phyloP scores from a whole-genome alignment of 805 yeast species.

The Schwanniomyces sp. region DNA sequence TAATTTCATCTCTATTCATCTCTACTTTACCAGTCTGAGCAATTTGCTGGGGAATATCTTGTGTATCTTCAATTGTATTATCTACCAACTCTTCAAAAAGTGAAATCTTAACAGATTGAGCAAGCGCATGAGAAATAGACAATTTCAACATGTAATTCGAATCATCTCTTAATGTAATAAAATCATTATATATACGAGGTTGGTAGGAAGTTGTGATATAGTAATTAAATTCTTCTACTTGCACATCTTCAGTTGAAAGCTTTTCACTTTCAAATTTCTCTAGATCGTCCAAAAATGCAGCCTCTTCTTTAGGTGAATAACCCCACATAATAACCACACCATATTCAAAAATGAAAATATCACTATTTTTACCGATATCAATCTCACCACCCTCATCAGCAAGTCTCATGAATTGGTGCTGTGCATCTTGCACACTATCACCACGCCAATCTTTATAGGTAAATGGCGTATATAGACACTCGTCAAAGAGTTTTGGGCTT shows the following conservation, averaged over 20 bases:
- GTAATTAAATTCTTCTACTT: constrained; percentile 91
- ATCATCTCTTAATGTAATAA: constrained; percentile 88
- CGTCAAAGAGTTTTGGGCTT: constrained; percentile 87
- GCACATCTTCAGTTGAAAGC: constrained; percentile 87
- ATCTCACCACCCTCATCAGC: constrained; percentile 97
- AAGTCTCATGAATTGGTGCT: constrained; percentile 53
- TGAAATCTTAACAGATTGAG: constrained; percentile 94
- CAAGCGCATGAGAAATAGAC: constrained; percentile 91
- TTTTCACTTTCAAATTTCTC: constrained; percentile 93
- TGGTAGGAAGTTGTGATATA: constrained; percentile 92
- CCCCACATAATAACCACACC: constrained; percentile 99
- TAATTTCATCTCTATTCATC: constrained; percentile 90
- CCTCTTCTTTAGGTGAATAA: constrained; percentile 79
- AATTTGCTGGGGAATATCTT: constrained; percentile 94
- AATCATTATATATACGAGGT: constrained; percentile 94
- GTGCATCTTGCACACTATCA: constrained; percentile 19
- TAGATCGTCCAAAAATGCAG: constrained; percentile 74
- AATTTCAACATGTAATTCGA: constrained; percentile 87
- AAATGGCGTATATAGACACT: constrained; percentile 91
- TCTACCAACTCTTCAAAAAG: constrained; percentile 94
- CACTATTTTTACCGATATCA: constrained; percentile 78
- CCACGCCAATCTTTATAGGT: constrained; percentile 75
- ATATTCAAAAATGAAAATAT: constrained; percentile 87
- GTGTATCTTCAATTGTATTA: constrained; percentile 95
- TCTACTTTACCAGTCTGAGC: constrained; percentile 93